Conservation (phyloP, 2,329 filamentous ascomycete genomes). For the Pleomassaria siparia region DNA sequence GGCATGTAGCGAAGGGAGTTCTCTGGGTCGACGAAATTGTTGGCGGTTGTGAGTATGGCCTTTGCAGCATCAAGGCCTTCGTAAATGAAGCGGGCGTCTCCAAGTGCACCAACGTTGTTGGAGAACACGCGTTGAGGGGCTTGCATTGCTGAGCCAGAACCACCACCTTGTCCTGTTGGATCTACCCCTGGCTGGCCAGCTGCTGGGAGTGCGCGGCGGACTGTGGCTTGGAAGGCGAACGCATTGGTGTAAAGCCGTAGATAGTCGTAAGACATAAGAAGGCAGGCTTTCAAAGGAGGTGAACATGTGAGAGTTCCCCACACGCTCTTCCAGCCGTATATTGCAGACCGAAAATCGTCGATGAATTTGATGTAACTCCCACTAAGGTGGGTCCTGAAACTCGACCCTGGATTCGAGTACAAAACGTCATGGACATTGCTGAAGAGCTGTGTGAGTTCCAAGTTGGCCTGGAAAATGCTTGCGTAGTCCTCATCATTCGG, state of each 20-base stretch:
- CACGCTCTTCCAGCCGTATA: conserved; percentile 69
- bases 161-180: conserved; percentile 1
- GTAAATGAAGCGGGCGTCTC: conserved; percentile 54
- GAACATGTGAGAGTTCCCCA: conserved; percentile 70
- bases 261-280: conserved; percentile 73
- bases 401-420: conserved; percentile 70
- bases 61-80: conserved; percentile 54
- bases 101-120: conserved; percentile 53
- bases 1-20: conserved; percentile 52
- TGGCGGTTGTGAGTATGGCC: conserved; percentile 52
- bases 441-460: conserved; percentile 72
- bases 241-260: conserved; percentile 73
- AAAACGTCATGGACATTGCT: conserved; percentile 73
- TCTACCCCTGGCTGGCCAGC: conserved; percentile 12
- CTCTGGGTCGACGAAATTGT: conserved; percentile 53
- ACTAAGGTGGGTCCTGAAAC: conserved; percentile 68
- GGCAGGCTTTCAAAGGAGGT: conserved; percentile 64
- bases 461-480: conserved; percentile 68
- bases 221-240: conserved; percentile 73
- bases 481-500: conserved; percentile 67
- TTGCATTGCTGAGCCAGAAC: conserved; percentile 29
- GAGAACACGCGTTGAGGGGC: conserved; percentile 49
- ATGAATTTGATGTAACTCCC: conserved; percentile 76
- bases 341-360: conserved; percentile 69
- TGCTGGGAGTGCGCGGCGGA: conserved; percentile 47